Percentiles rank a stretch among this genome's conserved stretches.
These are phyloP conservation scores for Moesziomyces parantarcticus DNA, from an alignment of 1,284 basidiomycete species.

Conservation along the genomic window DNA sequence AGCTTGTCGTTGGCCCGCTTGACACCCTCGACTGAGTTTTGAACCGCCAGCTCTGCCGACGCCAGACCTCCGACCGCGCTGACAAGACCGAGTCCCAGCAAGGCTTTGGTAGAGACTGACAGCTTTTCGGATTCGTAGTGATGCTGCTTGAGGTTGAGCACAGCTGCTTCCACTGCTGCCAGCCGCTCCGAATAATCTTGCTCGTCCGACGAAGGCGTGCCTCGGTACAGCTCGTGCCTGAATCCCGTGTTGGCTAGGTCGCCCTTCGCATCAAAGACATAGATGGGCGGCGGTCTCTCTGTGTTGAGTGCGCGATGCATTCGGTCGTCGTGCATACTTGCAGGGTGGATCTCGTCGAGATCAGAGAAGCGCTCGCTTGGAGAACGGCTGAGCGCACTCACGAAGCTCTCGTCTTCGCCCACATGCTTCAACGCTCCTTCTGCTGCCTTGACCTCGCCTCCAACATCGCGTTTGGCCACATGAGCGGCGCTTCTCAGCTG, in stretches of 20 bases:
- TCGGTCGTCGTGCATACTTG: neutral
- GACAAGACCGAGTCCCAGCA: neutral
- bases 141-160: slow-evolving; percentile 8
- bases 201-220: neutral
- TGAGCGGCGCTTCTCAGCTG: no score
- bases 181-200: slow-evolving; percentile 3
- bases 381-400: slow-evolving; percentile 1
- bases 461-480: no score
- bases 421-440: neutral
- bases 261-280: neutral
- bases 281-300: neutral
- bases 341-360: neutral
- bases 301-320: neutral
- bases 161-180: neutral
- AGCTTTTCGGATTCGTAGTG: slow-evolving; percentile 8
- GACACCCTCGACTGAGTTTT: slow-evolving; percentile 14
- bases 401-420: slow-evolving; percentile 11
- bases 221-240: neutral
- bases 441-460: neutral
- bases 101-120: slow-evolving; percentile 2
- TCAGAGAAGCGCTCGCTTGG: slow-evolving; percentile 8
- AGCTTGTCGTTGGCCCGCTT: neutral
- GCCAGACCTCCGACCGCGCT: slow-evolving; percentile 4
- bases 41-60: slow-evolving; percentile 7
- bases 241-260: neutral